Evolutionary conservation across 208 protist species (phyloP).

Genomic region (Trypanosoma boissoni): DNA sequence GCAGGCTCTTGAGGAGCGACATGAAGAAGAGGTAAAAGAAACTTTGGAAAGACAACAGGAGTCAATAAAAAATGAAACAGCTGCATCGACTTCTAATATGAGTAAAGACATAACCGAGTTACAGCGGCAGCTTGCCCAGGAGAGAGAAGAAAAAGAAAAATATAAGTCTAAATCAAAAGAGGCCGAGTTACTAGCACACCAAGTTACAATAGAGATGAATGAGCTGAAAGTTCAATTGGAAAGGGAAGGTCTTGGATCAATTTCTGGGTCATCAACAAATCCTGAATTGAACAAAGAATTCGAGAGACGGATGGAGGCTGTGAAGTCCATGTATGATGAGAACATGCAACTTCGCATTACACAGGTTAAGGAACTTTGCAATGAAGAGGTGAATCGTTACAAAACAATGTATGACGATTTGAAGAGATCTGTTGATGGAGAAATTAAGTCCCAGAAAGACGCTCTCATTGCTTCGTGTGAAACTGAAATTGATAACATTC

Average conservation of each 20-base stretch:
- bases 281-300: slow-evolving; percentile 28
- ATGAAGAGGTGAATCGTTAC: slow-evolving; percentile 23
- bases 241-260: slow-evolving; percentile 12
- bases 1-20: slow-evolving; percentile 70
- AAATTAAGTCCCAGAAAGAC: slow-evolving; percentile 25
- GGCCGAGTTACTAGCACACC: slow-evolving; percentile 20
- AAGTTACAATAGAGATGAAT: slow-evolving; percentile 28
- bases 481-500: slow-evolving; percentile 28
- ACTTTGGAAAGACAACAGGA: slow-evolving; percentile 34
- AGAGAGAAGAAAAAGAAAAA: slow-evolving; percentile 27
- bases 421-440: slow-evolving; percentile 16
- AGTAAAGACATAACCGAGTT: slow-evolving; percentile 23
- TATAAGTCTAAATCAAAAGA: slow-evolving; percentile 20
- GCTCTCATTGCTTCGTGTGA: slow-evolving; percentile 22
- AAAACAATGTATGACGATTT: slow-evolving; percentile 28
- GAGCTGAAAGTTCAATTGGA: slow-evolving; percentile 25
- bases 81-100: slow-evolving; percentile 16
- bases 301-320: slow-evolving; percentile 22
- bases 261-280: slow-evolving; percentile 20
- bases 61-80: slow-evolving; percentile 10
- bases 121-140: slow-evolving; percentile 23
- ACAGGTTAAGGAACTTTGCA: slow-evolving; percentile 21
- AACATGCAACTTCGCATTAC: slow-evolving; percentile 24
- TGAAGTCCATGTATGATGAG: slow-evolving; percentile 28
- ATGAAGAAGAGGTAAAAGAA: slow-evolving; percentile 62